Base-by-base conservation (phyloP, 306 rosid species). In the Malus orientalis region DNA sequence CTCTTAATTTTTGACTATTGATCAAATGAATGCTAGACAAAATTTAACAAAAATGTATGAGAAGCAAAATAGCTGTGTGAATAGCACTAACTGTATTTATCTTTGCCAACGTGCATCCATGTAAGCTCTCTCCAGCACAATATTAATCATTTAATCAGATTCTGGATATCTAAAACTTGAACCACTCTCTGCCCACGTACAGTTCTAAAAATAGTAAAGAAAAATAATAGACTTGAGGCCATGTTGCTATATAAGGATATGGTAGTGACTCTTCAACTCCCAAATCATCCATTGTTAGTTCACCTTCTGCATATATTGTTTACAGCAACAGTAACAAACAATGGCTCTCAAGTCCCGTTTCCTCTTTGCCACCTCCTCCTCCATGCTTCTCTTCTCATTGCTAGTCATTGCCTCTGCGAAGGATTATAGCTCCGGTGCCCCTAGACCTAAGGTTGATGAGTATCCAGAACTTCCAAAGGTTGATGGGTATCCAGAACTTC, bases 321-420 rank as follows among this genome's bases (percentile, higher is more conserved):
- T 30, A 30, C 11, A 11, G 25, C 29, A 15, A 14, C 6, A 29
- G 22, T 6, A 5, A 6, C 22, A 15, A 19, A 10, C 30, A 67
- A 61, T 74, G 77, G 77, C 70, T 44, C 15, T 59, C 60, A 74
- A 8, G 8, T 12, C 60, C 36, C 77, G 60, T 53, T 74, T 61
- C 58, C 32, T 61, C 45, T 27, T 44, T 23, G 42, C 60, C 68
- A 75, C 74, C 67, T 76, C 77, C 68, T 72, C 74, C 67, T 71
- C 71, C 25, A 30, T 85, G 73, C 69, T 89, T 71, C 78, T 88
- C 33, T 42, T 70, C 23, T 69, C 86, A 23, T 65, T 85, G 18
- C 27, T 85, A 30, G 67, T 51, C 73, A 58, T 79, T 73, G 82
- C 85, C 40, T 81, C 88, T 15, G 90, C 89, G 10, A 63, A 66